These are phyloP conservation scores for Coniochaeta sp. DNA, from an alignment of 2,329 filamentous ascomycete species.

Conservation along the genomic window DNA sequence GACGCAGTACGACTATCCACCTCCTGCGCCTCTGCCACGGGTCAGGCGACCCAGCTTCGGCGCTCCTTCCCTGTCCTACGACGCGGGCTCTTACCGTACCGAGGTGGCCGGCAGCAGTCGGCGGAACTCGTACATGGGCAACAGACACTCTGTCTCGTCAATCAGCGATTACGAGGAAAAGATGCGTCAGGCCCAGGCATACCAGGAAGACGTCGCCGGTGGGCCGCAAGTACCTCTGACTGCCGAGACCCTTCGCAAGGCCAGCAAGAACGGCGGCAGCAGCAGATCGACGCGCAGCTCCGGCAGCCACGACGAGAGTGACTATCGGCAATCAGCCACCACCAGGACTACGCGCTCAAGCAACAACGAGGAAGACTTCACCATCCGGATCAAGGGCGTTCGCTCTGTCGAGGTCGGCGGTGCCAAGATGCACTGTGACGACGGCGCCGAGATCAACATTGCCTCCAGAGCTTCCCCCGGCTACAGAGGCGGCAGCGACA, in stretches of 20 bases:
- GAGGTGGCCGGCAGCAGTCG: slow-evolving; percentile 29
- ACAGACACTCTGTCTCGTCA: slow-evolving; percentile 20
- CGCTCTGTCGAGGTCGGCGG: slow-evolving; percentile 49
- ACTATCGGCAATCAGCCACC: slow-evolving; percentile 53
- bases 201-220: slow-evolving; percentile 46
- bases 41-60: slow-evolving; percentile 24
- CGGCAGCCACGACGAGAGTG: slow-evolving; percentile 55
- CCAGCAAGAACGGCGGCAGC: slow-evolving; percentile 34
- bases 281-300: slow-evolving; percentile 52
- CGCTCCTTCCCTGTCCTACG: slow-evolving; percentile 28
- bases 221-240: slow-evolving; percentile 42
- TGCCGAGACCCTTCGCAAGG: slow-evolving; percentile 46
- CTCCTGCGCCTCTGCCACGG: slow-evolving; percentile 6
- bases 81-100: slow-evolving; percentile 29
- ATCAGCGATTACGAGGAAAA: slow-evolving; percentile 31
- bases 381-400: slow-evolving; percentile 50
- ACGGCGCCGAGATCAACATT: slow-evolving; percentile 53
- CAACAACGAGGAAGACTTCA: slow-evolving; percentile 48
- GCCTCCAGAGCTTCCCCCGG: slow-evolving; percentile 23
- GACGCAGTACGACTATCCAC: slow-evolving; percentile 22
- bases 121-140: slow-evolving; percentile 32
- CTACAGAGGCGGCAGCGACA: slow-evolving; percentile 41
- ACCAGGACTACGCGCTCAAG: slow-evolving; percentile 53
- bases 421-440: slow-evolving; percentile 50
- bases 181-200: slow-evolving; percentile 32